Evolutionary conservation across 495 filamentous ascomycete genomes (phyloP).

Genomic region (Penicillium chermesinum): DNA sequence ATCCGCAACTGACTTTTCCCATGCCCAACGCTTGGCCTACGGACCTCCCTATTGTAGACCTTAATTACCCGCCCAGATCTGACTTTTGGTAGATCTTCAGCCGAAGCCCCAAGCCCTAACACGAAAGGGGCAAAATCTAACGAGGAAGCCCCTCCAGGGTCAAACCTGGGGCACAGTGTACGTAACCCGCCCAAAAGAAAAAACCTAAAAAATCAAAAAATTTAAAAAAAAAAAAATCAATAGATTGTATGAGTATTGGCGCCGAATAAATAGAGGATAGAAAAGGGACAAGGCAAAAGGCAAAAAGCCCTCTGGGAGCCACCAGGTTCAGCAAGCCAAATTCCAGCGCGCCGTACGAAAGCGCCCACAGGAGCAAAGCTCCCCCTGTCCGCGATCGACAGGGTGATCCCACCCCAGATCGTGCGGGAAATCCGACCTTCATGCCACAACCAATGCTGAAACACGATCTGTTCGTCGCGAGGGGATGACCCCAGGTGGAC

Average conservation of each 20-base stretch:
- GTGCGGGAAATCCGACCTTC: conserved; percentile 3
- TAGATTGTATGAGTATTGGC: too few species aligned
- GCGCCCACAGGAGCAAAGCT: not conserved
- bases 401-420: conserved; percentile 15
- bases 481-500: conserved; percentile 8
- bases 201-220: not conserved
- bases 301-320: too few species aligned
- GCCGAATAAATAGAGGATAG: too few species aligned
- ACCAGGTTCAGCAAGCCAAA: not conserved
- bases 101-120: not conserved
- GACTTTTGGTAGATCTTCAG: not conserved
- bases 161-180: not conserved
- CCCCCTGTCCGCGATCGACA: conserved; percentile 14
- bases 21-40: not conserved
- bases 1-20: not conserved
- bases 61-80: not conserved
- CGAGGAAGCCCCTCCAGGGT: not conserved
- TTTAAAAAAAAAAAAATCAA: not conserved
- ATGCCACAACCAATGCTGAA: conserved; percentile 17
- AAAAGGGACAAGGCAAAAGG: too few species aligned
- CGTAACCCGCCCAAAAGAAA: not conserved
- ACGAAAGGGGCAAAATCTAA: not conserved
- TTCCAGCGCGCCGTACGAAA: not conserved
- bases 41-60: not conserved
- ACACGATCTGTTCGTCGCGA: conserved; percentile 27